phyloP scores from a whole-genome alignment of 345 rosid species.

The Erysimum cheiranthoides region DNA sequence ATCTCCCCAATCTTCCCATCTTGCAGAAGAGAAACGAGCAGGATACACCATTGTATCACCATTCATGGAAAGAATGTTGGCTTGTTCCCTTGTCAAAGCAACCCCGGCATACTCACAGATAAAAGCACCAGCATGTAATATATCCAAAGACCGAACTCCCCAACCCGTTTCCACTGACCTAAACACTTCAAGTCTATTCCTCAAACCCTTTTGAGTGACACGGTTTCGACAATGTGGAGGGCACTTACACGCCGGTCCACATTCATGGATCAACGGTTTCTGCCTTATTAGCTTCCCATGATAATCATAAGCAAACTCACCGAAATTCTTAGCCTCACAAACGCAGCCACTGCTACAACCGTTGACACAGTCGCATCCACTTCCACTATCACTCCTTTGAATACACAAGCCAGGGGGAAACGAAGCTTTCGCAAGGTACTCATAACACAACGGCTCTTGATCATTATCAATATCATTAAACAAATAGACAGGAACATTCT shows the following conservation, averaged over 20 bases:
- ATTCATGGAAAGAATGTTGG: constrained; percentile 73
- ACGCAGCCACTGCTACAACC: constrained; percentile 75
- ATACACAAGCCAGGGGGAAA: constrained; percentile 61
- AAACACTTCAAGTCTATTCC: constrained; percentile 77
- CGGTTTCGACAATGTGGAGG: constrained; percentile 84
- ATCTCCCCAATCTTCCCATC: constrained; percentile 92
- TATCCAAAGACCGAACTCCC: constrained; percentile 90
- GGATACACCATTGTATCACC: constrained; percentile 87
- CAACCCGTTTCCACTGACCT: constrained; percentile 91
- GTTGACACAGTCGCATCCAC: constrained; percentile 73
- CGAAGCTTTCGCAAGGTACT: constrained; percentile 66
- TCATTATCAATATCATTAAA: constrained; percentile 81
- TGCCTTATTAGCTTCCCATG: constrained; percentile 71
- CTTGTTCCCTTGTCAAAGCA: constrained; percentile 87
- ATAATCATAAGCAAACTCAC: constrained; percentile 79
- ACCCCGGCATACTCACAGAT: constrained; percentile 92
- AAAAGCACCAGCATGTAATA: constrained; percentile 89
- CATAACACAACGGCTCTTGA: constrained; percentile 82
- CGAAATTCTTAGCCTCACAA: constrained; percentile 77
- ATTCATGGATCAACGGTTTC: constrained; percentile 79
- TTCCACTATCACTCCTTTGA: constrained; percentile 43
- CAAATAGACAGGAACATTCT: constrained; percentile 67
- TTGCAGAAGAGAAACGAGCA: constrained; percentile 60
- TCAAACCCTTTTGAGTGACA: constrained; percentile 76
- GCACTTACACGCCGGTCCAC: constrained; percentile 75